Evolutionary conservation across 2,329 filamentous ascomycete genomes (phyloP).

Genomic region (Phyllosticta citribraziliensis): DNA sequence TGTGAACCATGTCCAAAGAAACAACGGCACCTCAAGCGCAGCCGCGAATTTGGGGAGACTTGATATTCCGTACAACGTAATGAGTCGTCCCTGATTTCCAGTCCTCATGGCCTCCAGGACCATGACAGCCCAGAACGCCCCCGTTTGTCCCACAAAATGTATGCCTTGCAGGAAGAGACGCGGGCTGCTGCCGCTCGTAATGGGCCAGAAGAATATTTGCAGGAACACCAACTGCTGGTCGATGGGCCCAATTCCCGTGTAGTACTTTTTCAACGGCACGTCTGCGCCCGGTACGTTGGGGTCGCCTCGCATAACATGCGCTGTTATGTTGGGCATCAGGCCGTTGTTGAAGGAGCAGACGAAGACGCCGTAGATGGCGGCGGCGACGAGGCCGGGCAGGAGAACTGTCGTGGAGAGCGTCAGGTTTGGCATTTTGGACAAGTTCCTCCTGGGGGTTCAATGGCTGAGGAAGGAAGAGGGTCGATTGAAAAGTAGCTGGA

Average conservation of each 20-base stretch:
- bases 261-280: neutral
- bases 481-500: neutral
- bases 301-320: slow-evolving; percentile 22
- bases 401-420: slow-evolving; percentile 2
- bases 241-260: neutral
- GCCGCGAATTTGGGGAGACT: too few relatives aligned
- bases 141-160: slow-evolving; percentile 8
- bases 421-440: neutral
- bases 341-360: slow-evolving; percentile 18
- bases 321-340: slow-evolving; percentile 39
- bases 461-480: neutral
- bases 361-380: neutral
- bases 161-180: neutral
- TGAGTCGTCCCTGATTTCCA: neutral
- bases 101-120: neutral
- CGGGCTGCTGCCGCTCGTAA: neutral
- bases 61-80: neutral
- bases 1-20: neutral
- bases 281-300: slow-evolving; percentile 30
- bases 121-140: slow-evolving; percentile 4
- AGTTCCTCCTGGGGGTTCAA: neutral
- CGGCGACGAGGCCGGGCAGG: neutral
- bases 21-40: neutral
- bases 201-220: slow-evolving; percentile 5
- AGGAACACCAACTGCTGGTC: slow-evolving; percentile 3